Conservation (phyloP, 192 early-diverging fungal genomes). For the Coemansia sp. region DNA sequence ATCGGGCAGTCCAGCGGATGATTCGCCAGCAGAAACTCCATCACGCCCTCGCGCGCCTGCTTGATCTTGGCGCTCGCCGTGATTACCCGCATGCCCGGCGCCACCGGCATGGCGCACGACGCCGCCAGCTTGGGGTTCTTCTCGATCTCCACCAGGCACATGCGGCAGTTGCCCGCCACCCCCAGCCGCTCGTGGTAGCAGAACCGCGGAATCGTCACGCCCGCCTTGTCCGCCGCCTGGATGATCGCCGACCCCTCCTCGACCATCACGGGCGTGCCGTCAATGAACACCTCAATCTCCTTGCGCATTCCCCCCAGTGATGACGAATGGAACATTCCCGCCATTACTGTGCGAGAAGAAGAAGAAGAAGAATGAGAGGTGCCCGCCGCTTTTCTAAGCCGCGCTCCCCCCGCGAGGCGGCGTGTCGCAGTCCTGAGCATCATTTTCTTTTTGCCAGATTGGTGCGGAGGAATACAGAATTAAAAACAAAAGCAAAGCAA, state of each 20-base stretch:
- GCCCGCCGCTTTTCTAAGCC: no score
- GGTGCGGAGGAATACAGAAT: no score
- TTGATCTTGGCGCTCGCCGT: slow-evolving; percentile 94
- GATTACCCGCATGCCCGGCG: slow-evolving; percentile 97
- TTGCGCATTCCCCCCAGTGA: slow-evolving; percentile 31
- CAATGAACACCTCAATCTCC: slow-evolving; percentile 87
- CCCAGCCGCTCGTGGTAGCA: slow-evolving; percentile 91
- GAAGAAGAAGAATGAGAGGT: not conserved
- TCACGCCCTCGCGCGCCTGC: slow-evolving; percentile 94
- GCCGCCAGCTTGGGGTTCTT: slow-evolving; percentile 95
- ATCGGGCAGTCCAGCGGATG: slow-evolving; percentile 99
- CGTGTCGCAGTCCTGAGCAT: no score
- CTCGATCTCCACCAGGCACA: slow-evolving; percentile 99
- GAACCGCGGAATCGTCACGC: slow-evolving; percentile 74
- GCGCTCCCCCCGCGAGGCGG: no score
- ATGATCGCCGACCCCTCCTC: slow-evolving; percentile 94
- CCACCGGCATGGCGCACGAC: slow-evolving; percentile 97
- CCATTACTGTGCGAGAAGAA: not conserved
- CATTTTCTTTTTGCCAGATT: not conserved
- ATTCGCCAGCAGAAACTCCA: slow-evolving; percentile 95
- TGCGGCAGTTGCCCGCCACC: slow-evolving; percentile 99
- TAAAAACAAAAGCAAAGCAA: no score
- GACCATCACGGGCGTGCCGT: slow-evolving; percentile 88
- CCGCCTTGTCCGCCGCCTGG: slow-evolving; percentile 97
- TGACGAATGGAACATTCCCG: slow-evolving; percentile 13